Evolutionary conservation across 169 alveolate species (phyloP), one percentile per base, ranked within the genome.

Genomic region (Cryptosporidium bovis): DNA sequence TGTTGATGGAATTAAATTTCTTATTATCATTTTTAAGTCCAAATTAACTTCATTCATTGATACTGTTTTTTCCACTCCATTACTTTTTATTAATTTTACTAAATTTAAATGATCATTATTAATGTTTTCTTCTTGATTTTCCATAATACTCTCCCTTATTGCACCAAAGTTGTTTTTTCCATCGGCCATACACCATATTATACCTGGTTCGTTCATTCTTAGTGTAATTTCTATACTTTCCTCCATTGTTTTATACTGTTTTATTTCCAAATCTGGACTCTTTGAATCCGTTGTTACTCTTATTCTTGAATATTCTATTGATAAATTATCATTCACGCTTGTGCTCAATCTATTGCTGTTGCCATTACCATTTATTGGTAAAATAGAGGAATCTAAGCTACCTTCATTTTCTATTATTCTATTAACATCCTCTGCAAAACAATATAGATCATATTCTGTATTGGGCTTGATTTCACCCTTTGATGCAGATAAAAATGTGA

Each of bases 401-500:
- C 27, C 83, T 40, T 40, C 48, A 91, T 48, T 90, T 77, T 13
- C 71, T 40, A 68, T 55, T 68, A 69, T 71, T 90, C n/a, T 51
- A 3, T 69, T 53, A 1, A 84, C 77, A 3, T 91, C 91, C 71
- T 91, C 92, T 3, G 92, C 85, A 65, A 85, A 91, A 85, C 93
- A 91, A 77, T 64, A 91, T 34, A 91, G 64, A 62, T 91, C 91
- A 65, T 91, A 91, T 56, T 82, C 90, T 15, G 92, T 82, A 56
- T 71, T 51, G 10, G 93, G 93, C 77, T 65, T 71, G 12, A 91
- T 56, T n/a, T 71, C 83, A 2, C 93, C 90, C 20, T 90, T 53
- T 16, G 64, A 65, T 55, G 29, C 46, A 12, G 90, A 71, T 34
- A 83, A 82, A 16, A 71, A 33, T 2, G 12, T 34, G 27, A 71